Percentiles rank a stretch among this genome's conserved stretches.
Evolutionary conservation across 805 yeast species (phyloP).

Genomic region (Cyberlindnera suaveolens): DNA sequence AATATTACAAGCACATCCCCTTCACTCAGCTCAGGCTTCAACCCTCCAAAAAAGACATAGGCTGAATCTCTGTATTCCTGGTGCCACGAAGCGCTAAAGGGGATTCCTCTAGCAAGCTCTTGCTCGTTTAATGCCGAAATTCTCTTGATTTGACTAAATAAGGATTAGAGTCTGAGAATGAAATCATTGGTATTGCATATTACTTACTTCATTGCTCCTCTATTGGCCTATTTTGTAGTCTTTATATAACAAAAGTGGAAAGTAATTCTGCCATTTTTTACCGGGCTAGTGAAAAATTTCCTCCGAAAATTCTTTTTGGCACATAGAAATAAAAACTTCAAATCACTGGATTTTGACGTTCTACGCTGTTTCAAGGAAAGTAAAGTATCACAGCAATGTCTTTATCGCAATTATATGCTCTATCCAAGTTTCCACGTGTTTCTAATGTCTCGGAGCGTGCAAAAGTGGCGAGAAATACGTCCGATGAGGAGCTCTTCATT

Average conservation of each 20-base stretch:
- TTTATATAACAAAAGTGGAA: neutral
- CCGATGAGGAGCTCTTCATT: conserved; percentile 16
- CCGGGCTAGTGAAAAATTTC: no score
- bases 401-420: conserved; percentile 17
- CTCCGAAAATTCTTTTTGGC: no score
- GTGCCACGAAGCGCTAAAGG: conserved; percentile 81
- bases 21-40: conserved; percentile 61
- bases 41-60: conserved; percentile 68
- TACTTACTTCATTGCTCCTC: neutral
- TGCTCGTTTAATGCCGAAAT: conserved; percentile 55
- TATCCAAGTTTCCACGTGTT: conserved; percentile 22
- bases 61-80: conserved; percentile 72
- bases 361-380: no score
- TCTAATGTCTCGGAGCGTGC: conserved; percentile 15
- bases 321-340: no score
- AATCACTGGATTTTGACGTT: neutral
- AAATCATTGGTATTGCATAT: no score
- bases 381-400: conserved; percentile 13
- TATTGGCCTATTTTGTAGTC: neutral
- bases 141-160: conserved; percentile 9
- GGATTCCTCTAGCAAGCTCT: conserved; percentile 57
- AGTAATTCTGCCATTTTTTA: no score
- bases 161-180: no score
- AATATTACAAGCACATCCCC: conserved; percentile 72
- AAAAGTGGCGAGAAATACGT: conserved; percentile 7